Base-by-base conservation (phyloP, 371 early-diverging fungal species). In the Mortierella sp. region DNA sequence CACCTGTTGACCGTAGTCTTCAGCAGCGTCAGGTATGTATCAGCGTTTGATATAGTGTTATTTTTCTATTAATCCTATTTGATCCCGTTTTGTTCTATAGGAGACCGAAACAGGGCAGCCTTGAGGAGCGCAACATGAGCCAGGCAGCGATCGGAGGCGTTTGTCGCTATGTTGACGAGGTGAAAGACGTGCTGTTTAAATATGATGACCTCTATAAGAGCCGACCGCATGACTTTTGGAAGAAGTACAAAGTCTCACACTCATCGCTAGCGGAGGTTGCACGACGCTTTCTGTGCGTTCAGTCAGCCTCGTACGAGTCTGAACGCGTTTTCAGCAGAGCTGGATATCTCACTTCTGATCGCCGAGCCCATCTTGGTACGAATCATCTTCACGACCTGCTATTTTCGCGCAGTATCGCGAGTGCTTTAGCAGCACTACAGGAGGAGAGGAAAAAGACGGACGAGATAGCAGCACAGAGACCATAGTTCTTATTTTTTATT, bases 301-400 rank as follows among this genome's bases (percentile, higher is more conserved):
- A 47, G 32, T 28, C 49, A 43, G 45, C 62, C 8, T 62, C 62
- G 29, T 62, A 32, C 32, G 51, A 62, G 49, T 22, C 47, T 31
- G 62, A 62, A 37, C 61, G 61, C 42, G 43, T 62, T 47, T 62
- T 49, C 32, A 62, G 62, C 32, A 62, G 43, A 29, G 51, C 62
- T 32, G 62, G 45, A 29, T 61, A 42, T 43, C 37, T 61, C 37
- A 43, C 45, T 26, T 61, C 45, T 32, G 43, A 62, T 10, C 49
- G 49, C 62, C 42, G 32, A 31, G 42, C 62, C 10, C 29, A 43
- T 49, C 28, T 62, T 37, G 43, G 47, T 47, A 62, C 51, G 3
- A 13, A 31, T 47, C 51, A 62, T 47, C 31, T 62, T 49, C 49
- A 32, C 31, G 5, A 62, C 43, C 40, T 62, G 43, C 49, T 62